phyloP scores from a whole-genome alignment of 169 alveolate genomes.

The Perkinsus olseni region DNA sequence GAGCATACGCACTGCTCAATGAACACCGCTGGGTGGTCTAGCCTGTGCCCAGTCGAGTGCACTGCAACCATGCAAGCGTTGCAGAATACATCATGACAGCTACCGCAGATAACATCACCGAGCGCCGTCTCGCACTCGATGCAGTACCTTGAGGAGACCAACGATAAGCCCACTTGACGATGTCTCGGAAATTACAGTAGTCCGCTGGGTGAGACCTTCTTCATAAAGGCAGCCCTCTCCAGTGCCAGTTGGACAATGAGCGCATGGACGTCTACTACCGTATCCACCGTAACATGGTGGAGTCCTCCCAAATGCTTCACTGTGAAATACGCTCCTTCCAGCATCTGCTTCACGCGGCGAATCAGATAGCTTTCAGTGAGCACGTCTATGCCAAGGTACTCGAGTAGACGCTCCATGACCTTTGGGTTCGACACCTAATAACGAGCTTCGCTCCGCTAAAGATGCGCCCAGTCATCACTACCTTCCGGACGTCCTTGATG shows the following conservation, averaged over 20 bases:
- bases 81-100: conserved; percentile 11
- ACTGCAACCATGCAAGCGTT: conserved; percentile 10
- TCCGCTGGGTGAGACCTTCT: conserved; percentile 7
- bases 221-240: not conserved
- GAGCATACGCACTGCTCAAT: conserved; percentile 15
- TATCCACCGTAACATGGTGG: not conserved
- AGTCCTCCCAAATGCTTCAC: conserved; percentile 9
- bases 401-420: conserved; percentile 3
- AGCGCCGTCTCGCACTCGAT: conserved; percentile 15
- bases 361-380: conserved; percentile 6
- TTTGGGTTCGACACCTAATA: conserved; percentile 9
- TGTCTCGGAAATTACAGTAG: not conserved
- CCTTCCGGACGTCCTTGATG: conserved; percentile 3
- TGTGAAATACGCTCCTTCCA: conserved; percentile 1
- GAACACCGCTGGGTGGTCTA: conserved; percentile 15
- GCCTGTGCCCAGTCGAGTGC: conserved; percentile 6
- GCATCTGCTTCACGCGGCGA: not conserved
- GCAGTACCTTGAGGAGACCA: not conserved
- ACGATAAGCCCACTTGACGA: not conserved
- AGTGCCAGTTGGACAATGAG: conserved; percentile 6
- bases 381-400: conserved; percentile 6
- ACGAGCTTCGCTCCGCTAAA: not conserved
- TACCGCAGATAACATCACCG: conserved; percentile 7
- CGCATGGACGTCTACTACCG: conserved; percentile 2
- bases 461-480: not conserved